A percentile compares a stretch with the other conserved stretches of the same genome.
Evolutionary conservation across 2,329 filamentous ascomycete species (phyloP).

Genomic region (Cordyceps javanica): DNA sequence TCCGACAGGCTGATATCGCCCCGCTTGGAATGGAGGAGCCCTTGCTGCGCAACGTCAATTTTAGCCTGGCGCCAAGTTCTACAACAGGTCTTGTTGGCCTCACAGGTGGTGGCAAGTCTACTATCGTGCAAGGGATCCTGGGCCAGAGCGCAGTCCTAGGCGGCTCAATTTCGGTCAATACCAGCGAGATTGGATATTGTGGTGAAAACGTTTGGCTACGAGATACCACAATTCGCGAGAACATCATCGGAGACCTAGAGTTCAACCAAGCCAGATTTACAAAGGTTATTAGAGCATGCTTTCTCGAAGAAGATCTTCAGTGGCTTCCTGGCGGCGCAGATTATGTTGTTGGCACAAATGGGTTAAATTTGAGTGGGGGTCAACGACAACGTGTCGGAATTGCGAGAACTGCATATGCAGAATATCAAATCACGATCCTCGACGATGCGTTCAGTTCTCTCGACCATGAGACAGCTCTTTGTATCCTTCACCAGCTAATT

Average conservation of each 20-base stretch:
- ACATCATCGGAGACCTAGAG: background rate
- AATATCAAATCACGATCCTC: background rate
- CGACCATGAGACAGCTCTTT: background rate
- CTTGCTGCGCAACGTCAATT: no score
- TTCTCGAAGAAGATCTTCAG: no score
- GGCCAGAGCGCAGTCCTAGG: no score
- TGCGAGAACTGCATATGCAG: background rate
- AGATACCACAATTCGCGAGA: background rate
- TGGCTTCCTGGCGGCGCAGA: background rate
- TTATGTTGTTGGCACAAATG: constrained; percentile 1
- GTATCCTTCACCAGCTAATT: background rate
- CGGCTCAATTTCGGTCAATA: no score
- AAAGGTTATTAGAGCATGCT: background rate
- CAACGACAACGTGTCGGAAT: constrained; percentile 4
- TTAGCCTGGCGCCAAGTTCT: no score
- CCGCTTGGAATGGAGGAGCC: no score
- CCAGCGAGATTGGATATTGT: background rate
- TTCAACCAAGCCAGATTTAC: background rate
- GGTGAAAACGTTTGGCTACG: background rate
- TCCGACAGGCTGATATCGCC: no score
- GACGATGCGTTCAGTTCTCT: constrained; percentile 3
- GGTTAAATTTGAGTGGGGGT: background rate
- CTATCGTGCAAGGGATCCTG: background rate
- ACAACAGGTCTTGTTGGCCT: no score
- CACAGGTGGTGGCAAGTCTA: background rate